A percentile compares a stretch with the other conserved stretches of the same genome.
phyloP scores from a whole-genome alignment of 2,329 filamentous ascomycete genomes.

The Phaeosphaeriaceae sp. region DNA sequence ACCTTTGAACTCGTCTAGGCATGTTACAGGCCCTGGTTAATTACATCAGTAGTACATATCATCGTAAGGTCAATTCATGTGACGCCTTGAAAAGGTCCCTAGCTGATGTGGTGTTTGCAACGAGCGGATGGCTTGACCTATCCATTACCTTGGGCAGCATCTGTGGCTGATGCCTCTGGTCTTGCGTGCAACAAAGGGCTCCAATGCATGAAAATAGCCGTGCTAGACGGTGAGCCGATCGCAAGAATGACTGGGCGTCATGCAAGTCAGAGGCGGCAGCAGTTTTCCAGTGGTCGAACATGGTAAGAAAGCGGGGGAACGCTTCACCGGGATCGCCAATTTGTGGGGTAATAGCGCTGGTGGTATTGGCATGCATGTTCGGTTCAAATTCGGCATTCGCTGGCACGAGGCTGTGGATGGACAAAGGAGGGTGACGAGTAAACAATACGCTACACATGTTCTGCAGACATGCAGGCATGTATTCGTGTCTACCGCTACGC shows the following conservation, averaged over 20 bases:
- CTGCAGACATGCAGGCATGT: conserved; percentile 13
- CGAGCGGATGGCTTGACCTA: conserved; percentile 20
- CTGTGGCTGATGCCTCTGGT: conserved; percentile 11
- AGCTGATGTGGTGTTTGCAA: conserved; percentile 2
- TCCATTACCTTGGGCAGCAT: conserved; percentile 21
- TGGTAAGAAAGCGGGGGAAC: conserved; percentile 46
- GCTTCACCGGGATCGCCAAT: conserved; percentile 38
- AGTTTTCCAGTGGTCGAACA: conserved; percentile 31
- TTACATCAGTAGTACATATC: no score
- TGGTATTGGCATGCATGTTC: conserved; percentile 28
- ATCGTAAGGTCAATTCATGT: no score
- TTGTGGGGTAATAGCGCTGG: conserved; percentile 48
- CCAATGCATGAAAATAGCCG: conserved; percentile 25
- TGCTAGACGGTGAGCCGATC: conserved; percentile 19
- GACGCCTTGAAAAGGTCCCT: no score
- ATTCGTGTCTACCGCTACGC: conserved; percentile 8
- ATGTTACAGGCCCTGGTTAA: background rate
- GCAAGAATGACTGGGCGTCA: conserved; percentile 37
- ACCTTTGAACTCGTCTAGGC: background rate
- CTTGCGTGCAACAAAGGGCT: conserved; percentile 31
- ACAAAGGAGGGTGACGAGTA: conserved; percentile 12
- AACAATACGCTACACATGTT: conserved; percentile 16
- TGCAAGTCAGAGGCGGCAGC: conserved; percentile 43
- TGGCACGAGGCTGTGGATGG: conserved; percentile 36
- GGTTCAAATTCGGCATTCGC: conserved; percentile 29